Conservation (phyloP, 352 stramenopile genomes). For the Phytophthora pini region DNA sequence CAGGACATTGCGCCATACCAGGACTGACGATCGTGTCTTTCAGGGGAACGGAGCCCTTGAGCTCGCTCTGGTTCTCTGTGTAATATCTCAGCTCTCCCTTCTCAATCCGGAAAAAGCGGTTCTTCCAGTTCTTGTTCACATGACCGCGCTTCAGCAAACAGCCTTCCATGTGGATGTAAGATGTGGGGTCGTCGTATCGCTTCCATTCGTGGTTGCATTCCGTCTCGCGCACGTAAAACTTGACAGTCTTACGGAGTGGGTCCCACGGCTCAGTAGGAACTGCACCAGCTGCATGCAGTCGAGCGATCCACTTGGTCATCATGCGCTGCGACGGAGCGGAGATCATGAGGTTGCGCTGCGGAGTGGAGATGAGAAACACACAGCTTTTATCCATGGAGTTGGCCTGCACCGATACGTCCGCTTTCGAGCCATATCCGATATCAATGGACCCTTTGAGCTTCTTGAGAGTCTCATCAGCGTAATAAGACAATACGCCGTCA, state of each 20-base stretch:
- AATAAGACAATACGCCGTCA: conserved; percentile 86
- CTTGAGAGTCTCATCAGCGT: conserved; percentile 72
- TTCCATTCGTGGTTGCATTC: conserved; percentile 86
- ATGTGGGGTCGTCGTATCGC: conserved; percentile 85
- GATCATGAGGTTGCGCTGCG: conserved; percentile 84
- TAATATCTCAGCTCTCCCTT: conserved; percentile 84
- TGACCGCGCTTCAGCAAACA: conserved; percentile 84
- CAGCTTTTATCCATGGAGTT: conserved; percentile 84
- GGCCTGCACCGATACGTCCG: conserved; percentile 84
- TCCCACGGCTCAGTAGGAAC: conserved; percentile 77
- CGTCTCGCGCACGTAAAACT: conserved; percentile 78
- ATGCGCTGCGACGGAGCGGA: conserved; percentile 71
- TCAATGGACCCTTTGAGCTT: conserved; percentile 85
- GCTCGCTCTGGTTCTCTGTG: conserved; percentile 76
- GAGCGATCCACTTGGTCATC: conserved; percentile 88
- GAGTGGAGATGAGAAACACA: conserved; percentile 84
- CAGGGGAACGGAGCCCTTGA: conserved; percentile 76
- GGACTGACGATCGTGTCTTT: conserved; percentile 86
- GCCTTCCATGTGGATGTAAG: conserved; percentile 89
- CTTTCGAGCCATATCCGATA: conserved; percentile 70
- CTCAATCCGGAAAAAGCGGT: conserved; percentile 89
- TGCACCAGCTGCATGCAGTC: conserved; percentile 73
- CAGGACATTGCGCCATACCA: conserved; percentile 81
- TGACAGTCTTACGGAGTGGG: conserved; percentile 80
- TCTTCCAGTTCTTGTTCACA: conserved; percentile 91